A percentile compares a stretch with the other conserved stretches of the same genome.
phyloP scores from a whole-genome alignment of 129 eudicot species.

The Sambucus nigra region DNA sequence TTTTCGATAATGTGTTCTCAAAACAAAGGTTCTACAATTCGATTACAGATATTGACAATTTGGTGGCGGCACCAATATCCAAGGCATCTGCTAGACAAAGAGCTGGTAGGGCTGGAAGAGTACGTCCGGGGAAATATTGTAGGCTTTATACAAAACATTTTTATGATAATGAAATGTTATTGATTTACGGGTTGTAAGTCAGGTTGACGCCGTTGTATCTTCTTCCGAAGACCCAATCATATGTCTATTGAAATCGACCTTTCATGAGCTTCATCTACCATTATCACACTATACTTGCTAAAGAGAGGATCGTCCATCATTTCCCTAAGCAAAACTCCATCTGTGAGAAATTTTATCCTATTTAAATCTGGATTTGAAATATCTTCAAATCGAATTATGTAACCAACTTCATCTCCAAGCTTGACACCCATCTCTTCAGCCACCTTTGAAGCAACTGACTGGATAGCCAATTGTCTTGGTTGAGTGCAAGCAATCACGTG shows the following conservation, averaged over 20 bases:
- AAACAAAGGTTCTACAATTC: slow-evolving; percentile 92
- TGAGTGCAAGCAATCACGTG: slow-evolving; percentile 75
- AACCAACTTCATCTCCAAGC: slow-evolving; percentile 97
- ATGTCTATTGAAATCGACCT: slow-evolving; percentile 90
- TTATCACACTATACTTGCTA: slow-evolving; percentile 90
- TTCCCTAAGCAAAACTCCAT: slow-evolving; percentile 93
- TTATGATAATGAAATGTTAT: slow-evolving; percentile 66
- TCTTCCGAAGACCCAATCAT: slow-evolving; percentile 80
- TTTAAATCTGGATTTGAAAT: slow-evolving; percentile 29
- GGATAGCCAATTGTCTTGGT: slow-evolving; percentile 69
- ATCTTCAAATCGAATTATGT: slow-evolving; percentile 89
- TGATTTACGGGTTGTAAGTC: no score
- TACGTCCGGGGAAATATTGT: slow-evolving; percentile 94
- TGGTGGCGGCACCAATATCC: slow-evolving; percentile 95
- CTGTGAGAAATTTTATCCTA: slow-evolving; percentile 76
- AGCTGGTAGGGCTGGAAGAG: slow-evolving; percentile 94
- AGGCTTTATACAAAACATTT: slow-evolving; percentile 96
- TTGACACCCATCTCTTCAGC: slow-evolving; percentile 96
- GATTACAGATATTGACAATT: slow-evolving; percentile 84
- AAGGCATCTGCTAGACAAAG: slow-evolving; percentile 97
- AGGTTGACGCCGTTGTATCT: slow-evolving; percentile 91
- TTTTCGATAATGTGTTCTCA: slow-evolving; percentile 93
- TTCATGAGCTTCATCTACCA: slow-evolving; percentile 99
- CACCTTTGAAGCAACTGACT: slow-evolving; percentile 88
- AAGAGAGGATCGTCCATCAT: slow-evolving; percentile 99